A percentile compares a stretch with the other conserved stretches of the same genome.
These are phyloP conservation scores for Yamadazyma oceani DNA, from an alignment of 1,139 yeast genomes.

Conservation along the genomic window DNA sequence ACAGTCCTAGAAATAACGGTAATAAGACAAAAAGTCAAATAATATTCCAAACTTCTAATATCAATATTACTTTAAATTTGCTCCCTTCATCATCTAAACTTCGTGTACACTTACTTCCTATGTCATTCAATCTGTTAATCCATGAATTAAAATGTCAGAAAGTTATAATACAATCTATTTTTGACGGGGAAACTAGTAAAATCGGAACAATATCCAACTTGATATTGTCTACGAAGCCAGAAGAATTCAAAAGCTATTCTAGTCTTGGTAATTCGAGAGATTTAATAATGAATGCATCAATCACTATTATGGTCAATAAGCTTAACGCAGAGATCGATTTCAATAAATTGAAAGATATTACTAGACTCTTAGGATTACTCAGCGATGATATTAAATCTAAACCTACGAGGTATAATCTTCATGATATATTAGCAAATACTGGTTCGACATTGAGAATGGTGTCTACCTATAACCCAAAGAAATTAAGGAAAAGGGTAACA, in stretches of 20 bases:
- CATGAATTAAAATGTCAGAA: conserved; percentile 32
- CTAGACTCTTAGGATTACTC: conserved; percentile 15
- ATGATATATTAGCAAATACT: conserved; percentile 2
- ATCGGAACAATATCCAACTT: conserved; percentile 25
- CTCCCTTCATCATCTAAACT: conserved; percentile 15
- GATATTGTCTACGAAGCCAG: conserved; percentile 17
- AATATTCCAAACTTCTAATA: conserved; percentile 36
- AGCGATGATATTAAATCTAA: not conserved
- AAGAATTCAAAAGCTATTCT: conserved; percentile 28
- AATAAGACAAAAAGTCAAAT: conserved; percentile 16
- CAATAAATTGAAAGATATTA: conserved; percentile 14
- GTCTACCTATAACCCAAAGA: conserved; percentile 10
- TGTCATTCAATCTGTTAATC: conserved; percentile 33
- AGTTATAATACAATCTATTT: conserved; percentile 21
- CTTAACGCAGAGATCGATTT: conserved; percentile 18
- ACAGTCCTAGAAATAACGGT: conserved; percentile 2
- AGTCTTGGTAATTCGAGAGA: conserved; percentile 24
- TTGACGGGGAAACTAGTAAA: conserved; percentile 10
- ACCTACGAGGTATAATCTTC: conserved; percentile 5
- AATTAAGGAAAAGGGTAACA: conserved; percentile 10
- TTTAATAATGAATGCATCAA: conserved; percentile 19
- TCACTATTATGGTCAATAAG: conserved; percentile 20
- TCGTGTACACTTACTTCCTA: conserved; percentile 32
- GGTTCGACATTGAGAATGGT: conserved; percentile 1
- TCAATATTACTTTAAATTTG: conserved; percentile 11